Evolutionary conservation across 768 basidiomycete genomes (phyloP).

Genomic region (Suillus cothurnatus): DNA sequence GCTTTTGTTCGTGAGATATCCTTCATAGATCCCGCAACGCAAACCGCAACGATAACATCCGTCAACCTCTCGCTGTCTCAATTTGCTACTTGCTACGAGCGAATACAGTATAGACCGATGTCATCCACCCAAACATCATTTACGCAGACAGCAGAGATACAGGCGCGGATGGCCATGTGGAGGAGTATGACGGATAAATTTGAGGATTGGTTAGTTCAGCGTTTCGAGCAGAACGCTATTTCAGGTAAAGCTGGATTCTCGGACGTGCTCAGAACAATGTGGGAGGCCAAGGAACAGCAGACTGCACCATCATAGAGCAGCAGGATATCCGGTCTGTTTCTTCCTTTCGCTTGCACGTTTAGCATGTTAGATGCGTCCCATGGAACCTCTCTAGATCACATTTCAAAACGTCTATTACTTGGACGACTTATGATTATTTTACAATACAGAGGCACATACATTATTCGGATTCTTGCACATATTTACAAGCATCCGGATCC

Average conservation of each 20-base stretch:
- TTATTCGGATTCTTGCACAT: slow-evolving; percentile 8
- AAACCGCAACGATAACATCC: slow-evolving; percentile 83
- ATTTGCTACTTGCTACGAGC: slow-evolving; percentile 90
- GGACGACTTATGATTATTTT: slow-evolving; percentile 31
- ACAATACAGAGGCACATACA: slow-evolving; percentile 27
- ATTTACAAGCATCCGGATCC: slow-evolving; percentile 3
- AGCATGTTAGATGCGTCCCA: slow-evolving; percentile 23
- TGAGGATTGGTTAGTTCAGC: slow-evolving; percentile 83
- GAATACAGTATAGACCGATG: slow-evolving; percentile 83
- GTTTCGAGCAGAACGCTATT: slow-evolving; percentile 92
- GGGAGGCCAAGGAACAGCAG: slow-evolving; percentile 68
- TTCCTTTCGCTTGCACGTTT: slow-evolving; percentile 12
- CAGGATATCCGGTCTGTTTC: slow-evolving; percentile 9
- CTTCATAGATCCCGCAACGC: slow-evolving; percentile 83
- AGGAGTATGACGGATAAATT: slow-evolving; percentile 78
- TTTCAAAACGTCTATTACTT: slow-evolving; percentile 20
- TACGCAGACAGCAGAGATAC: slow-evolving; percentile 89
- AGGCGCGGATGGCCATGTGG: slow-evolving; percentile 81
- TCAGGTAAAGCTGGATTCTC: slow-evolving; percentile 89
- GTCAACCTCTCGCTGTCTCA: slow-evolving; percentile 95
- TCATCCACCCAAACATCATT: slow-evolving; percentile 68
- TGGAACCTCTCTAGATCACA: slow-evolving; percentile 22
- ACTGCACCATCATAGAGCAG: slow-evolving; percentile 32
- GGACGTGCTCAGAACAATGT: slow-evolving; percentile 78
- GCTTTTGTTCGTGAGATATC: slow-evolving; percentile 95